Evolutionary conservation across 768 basidiomycete species (phyloP), one percentile per base, ranked within the genome.

Genomic region (Collybiopsis luxurians): DNA sequence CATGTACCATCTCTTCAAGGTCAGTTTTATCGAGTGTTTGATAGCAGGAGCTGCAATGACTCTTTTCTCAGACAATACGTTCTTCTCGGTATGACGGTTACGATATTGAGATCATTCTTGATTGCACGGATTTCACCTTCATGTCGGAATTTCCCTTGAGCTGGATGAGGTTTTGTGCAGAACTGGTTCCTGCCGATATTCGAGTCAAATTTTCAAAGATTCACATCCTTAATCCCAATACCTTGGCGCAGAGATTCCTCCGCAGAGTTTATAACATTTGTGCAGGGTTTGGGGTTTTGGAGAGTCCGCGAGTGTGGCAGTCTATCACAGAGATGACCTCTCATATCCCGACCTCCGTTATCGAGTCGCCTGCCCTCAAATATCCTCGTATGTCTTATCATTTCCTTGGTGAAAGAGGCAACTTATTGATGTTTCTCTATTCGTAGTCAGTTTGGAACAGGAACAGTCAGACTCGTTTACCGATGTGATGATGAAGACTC

Each of bases 1-100:
- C 36, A 82, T 91, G 75, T 87, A 82, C 66, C 82, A 91, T 67
- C 84, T 92, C 49, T 81, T 93, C 68, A 88, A 85, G 78, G 92
- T 82, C 53, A 36, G 74, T 60, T 13, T 27, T 10, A 13, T 49
- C 15, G 6, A 19, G 9, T 10, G 27, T 21, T 36, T 42, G 24
- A 44, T 17, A 34, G 46, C 42, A 24, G 49, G 30, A 46, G 0
- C 26, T 34, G 27, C 26, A 6, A 44, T 50, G 11, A 19, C 12
- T 49, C 51, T 36, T 17, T 4, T 36, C 12, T 1, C 61, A 89
- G 87, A 82, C 76, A 17, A 63, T 90, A 53, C 77, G 75, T 13
- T 73, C 76, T 7, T 69, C 80, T 9, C 69, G 66, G 15, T 80
- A 85, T 66, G 72, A 69, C 40, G 70, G 77, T 44, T 78, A 78